Base-by-base conservation (phyloP, 208 protist genomes). In the Porcisia deanei region DNA sequence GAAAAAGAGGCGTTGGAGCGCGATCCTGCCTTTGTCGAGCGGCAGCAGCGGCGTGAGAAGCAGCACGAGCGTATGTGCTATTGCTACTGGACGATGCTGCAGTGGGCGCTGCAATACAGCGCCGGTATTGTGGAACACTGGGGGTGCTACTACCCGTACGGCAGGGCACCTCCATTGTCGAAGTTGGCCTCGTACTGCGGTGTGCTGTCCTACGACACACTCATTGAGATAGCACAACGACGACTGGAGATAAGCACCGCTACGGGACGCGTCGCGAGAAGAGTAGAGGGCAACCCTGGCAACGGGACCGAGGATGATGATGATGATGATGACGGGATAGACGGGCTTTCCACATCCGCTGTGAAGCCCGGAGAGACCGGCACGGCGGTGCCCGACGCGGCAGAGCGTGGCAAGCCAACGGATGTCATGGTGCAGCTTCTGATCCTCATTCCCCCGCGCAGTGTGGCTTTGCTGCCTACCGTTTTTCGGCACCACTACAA, bases 71-170 rank as follows among this genome's bases (percentile, higher is more conserved):
- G 75, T 41, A 85, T 89, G 73, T 95, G 91, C 76, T 95, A 94
- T 78, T 90, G 87, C 83, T 97, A 97, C 84, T 97, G 93, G 91
- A 94, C 91, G 37, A 95, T 95, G 93, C 80, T 97, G 79, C 93
- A 97, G 85, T 97, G 93, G 91, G 91, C 93, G 1, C 76, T 97
- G 79, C 89, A 95, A 76, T 95, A 97, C 84, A 95, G 90, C 60
- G 88, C 85, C 10, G 93, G 93, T 9, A 81, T 90, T 22, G 89
- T 95, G 64, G 87, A 94, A 70, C 87, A 94, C 85, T 97, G 93
- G 91, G 83, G 89, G 45, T 95, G 91, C 84, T 95, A 94, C 80
- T 97, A 97, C 88, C 93, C 93, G 9, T 97, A 88, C 78, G 78
- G 72, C 65, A 83, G 68, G 22, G 93, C 91, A 57, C 93, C 93